Evolutionary conservation across 1,284 basidiomycete genomes (phyloP).

Genomic region (Earliella scabrosa): DNA sequence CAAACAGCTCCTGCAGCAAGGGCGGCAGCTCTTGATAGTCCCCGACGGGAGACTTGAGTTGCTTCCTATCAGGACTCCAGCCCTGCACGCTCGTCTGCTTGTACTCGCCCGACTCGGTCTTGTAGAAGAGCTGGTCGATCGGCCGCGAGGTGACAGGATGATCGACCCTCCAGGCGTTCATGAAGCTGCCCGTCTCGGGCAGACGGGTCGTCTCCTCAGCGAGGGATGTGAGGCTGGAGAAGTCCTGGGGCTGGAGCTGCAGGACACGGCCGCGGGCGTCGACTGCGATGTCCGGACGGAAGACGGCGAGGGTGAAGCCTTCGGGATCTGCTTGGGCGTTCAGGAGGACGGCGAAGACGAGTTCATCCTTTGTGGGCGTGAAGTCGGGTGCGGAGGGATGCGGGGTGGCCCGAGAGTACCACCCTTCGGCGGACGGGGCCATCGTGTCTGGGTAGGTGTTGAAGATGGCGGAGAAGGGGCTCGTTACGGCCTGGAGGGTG

Average conservation of each 20-base stretch:
- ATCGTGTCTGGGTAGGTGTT: neutral
- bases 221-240: constrained; percentile 38
- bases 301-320: constrained; percentile 49
- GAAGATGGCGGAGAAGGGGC: neutral
- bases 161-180: constrained; percentile 48
- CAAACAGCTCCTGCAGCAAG: constrained; percentile 43
- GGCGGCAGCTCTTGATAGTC: constrained; percentile 41
- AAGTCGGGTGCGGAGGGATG: constrained; percentile 39
- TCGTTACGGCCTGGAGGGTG: neutral
- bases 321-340: constrained; percentile 44
- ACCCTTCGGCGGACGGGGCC: constrained; percentile 28
- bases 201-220: constrained; percentile 32
- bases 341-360: constrained; percentile 43
- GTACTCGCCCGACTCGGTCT: constrained; percentile 24
- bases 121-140: constrained; percentile 44
- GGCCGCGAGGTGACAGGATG: constrained; percentile 40
- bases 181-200: constrained; percentile 40
- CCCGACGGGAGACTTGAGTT: constrained; percentile 40
- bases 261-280: constrained; percentile 45
- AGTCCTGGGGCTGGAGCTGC: constrained; percentile 38
- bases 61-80: constrained; percentile 39
- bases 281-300: constrained; percentile 43
- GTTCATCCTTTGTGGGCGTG: constrained; percentile 36
- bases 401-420: constrained; percentile 40
- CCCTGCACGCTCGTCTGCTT: constrained; percentile 49